phyloP scores from a whole-genome alignment of 202 grass and related monocot genomes.

The Schoenoplectus triqueter region DNA sequence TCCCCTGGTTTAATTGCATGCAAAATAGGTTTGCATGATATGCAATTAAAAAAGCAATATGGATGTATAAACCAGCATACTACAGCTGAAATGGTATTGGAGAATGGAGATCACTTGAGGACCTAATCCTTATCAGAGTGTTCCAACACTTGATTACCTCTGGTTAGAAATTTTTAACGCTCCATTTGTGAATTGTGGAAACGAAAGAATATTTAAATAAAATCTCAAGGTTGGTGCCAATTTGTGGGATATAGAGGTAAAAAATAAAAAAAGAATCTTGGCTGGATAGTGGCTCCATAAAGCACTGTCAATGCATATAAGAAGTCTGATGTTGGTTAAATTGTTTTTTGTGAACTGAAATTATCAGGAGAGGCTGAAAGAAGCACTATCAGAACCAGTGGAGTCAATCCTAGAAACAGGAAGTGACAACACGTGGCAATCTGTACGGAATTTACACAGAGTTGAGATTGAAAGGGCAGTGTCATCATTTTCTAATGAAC shows the following conservation, averaged over 20 bases:
- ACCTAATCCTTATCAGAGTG: neutral
- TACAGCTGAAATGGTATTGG: neutral
- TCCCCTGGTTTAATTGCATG: conserved; percentile 10
- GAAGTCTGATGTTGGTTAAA: conserved; percentile 16
- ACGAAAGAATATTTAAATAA: neutral
- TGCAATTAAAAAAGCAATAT: conserved; percentile 7
- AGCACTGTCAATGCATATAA: conserved; percentile 19
- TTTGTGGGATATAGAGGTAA: neutral
- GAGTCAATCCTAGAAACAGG: conserved; percentile 69
- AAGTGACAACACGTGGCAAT: conserved; percentile 62
- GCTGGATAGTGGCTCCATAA: neutral
- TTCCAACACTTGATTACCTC: neutral
- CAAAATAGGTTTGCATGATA: neutral
- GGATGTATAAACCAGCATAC: neutral
- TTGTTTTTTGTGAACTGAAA: conserved; percentile 29
- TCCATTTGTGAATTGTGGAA: conserved; percentile 15
- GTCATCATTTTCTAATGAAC: conserved; percentile 50
- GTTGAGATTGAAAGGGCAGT: conserved; percentile 57
- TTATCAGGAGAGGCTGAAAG: conserved; percentile 62
- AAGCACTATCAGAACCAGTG: conserved; percentile 67
- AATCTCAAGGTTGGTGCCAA: neutral
- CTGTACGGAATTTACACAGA: conserved; percentile 65
- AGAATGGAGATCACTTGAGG: neutral
- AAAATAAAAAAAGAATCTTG: neutral
- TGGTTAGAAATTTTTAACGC: neutral